Evolutionary conservation across 2,329 filamentous ascomycete genomes (phyloP), one percentile per base, ranked within the genome.

Genomic region (Hymenoscyphus repandus): DNA sequence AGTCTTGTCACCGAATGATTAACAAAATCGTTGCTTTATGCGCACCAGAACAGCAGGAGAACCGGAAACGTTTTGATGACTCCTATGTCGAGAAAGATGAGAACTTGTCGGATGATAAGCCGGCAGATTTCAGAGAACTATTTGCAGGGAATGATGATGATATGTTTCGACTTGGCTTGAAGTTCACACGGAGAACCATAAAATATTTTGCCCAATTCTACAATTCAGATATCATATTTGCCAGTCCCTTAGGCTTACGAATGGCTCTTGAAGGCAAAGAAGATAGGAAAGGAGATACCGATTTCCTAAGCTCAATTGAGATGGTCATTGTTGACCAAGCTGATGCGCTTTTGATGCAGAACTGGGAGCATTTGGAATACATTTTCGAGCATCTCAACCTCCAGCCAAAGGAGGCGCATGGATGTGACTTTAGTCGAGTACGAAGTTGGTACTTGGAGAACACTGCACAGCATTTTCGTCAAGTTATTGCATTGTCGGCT

Each of bases 81-180:
- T 81, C 80, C 1, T 99, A 91, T 68, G 76, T 84, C 6, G 79
- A 85, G 27, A 79, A 81, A 36, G 80, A 87, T 18, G 78, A 83
- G 52, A 81, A 80, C 36, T 85, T 90, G 59, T 82, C 84, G 22
- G 74, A 79, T 7, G 83, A 88, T 64, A 89, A 90, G 64, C 86
- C 93, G 0, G 85, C 85, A 2, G 93, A 97, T 67, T 97, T 95
- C 70, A 77, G 80, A 20, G 88, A 95, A 50, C 77, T 97, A 0
- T 99, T 99, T 64, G 85, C 85, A 54, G 93, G 93, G 52, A 97
- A 96, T 66, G 90, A 96, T 66, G 93, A 97, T 66, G 93, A 99
- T 70, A 93, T 95, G 80, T 99, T 97, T 72, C 83, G 92, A 2
- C 74, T 97, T 1, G 93, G 92, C n/a, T 70, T 99, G 65, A 99